Evolutionary conservation across 176 grass and related monocot genomes (phyloP), one percentile per base, ranked within the genome.

Genomic region (Paspalum vaginatum): DNA sequence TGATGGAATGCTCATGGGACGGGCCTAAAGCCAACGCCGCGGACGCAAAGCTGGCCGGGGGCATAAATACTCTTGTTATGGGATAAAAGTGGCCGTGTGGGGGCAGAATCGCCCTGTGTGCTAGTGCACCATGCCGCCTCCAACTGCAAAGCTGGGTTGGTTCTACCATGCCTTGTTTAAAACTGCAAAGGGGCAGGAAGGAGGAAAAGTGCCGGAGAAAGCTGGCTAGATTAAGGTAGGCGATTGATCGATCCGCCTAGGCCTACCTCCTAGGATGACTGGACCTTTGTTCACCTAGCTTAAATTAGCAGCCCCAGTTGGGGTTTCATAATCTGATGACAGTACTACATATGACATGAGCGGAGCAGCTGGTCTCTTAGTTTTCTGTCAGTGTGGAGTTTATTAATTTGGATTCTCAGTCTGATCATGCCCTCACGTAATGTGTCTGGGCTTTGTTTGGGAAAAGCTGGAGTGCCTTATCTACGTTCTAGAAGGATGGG

Each of bases 1-100:
- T 65, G 48, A 20, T 58, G 82, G 70, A 85, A 77, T 72, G 82
- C 64, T 56, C 63, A 82, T 85, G 72, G 65, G 88, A 82, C 78
- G 37, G 9, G 26, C 57, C 24, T 5, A 65, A 85, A 84, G 76
- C 51, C 44, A 75, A 55, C 62, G 70, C 58, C 60, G 26, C 0
- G 57, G 57, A 60, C 57, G 12, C 57, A 75, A 76, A 81, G 71
- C 63, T 0, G 21, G 47, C 64, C 22, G 71, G 55, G 73, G 48
- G 72, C 76, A 82, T 72, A 89, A 81, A 81, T 81, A 71, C 83
- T 82, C 78, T 38, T 40, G 55, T 59, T 65, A 66, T 13, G 42
- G 78, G 65, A 77, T 72, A 70, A 78, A 89, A 78, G 78, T 61
- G 58, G 59, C 15, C 18, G 5, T 17, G 46, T 15, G 44, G 27